Evolutionary conservation across 2,329 filamentous ascomycete genomes (phyloP), one percentile per base, ranked within the genome.

Genomic region (Ophiostoma montium): DNA sequence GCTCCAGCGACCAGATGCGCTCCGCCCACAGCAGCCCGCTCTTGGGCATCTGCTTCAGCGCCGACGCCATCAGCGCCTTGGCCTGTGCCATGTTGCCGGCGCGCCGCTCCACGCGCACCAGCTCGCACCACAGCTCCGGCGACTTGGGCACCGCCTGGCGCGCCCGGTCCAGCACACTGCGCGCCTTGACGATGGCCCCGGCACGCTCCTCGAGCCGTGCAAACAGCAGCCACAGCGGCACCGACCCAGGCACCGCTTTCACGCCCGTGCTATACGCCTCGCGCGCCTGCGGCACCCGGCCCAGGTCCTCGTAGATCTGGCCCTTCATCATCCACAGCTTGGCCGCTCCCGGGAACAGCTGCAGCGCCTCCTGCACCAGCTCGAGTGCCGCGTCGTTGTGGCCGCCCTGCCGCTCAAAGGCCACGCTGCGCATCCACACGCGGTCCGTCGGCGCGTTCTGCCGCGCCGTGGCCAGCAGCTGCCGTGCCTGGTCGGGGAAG

Each of bases 251-350:
- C 50, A 87, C 90, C 0, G 86, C 86, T 59, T 92, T 84, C 36
- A 90, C 94, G 33, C 92, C 92, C 5, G 86, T 83, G 52, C 78
- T 79, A 65, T 92, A 96, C 0, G 90, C 88, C 63, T 96, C 88
- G 43, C 92, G 80, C 3, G 92, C 92, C 64, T 92, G 85, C 0
- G 84, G 81, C 13, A 84, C 68, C 67, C 87, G 88, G 57, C 77
- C 81, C 43, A 88, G 75, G 39, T 81, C 76, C 61, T 95, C 85
- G 70, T 98, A 98, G 54, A 96, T 92, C 62, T 98, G 92, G 0
- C 94, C 92, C 67, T 98, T 98, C 70, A 95, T 86, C 85, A 96
- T 95, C 83, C 90, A 95, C 21, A 98, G 74, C 66, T 96, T 96
- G 47, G 86, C 75, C 12, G 84, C 79, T 41, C 80, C 77, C 1